Percentiles rank a stretch among this genome's conserved stretches.
Conservation (phyloP, 2,329 filamentous ascomycete genomes). For the Sarocladium oryzae region DNA sequence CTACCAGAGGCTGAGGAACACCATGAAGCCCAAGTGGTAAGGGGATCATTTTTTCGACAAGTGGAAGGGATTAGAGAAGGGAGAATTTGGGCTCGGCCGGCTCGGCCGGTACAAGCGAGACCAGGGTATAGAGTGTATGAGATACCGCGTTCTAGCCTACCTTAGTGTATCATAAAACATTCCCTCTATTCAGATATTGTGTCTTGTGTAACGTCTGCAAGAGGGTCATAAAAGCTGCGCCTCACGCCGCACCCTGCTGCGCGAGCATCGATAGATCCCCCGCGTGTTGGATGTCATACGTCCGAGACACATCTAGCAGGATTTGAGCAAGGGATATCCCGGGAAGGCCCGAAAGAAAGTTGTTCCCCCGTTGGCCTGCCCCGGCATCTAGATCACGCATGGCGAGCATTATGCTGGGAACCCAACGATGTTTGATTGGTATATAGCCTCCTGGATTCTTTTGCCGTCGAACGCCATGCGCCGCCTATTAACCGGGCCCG, state of each 20-base stretch:
- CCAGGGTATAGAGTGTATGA: slow-evolving; percentile 50
- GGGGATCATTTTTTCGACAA: slow-evolving; percentile 26
- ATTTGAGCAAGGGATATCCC: too few relatives aligned
- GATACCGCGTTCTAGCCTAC: slow-evolving; percentile 43
- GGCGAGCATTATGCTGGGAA: too few relatives aligned
- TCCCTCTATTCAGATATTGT: slow-evolving; percentile 28
- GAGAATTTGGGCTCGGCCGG: slow-evolving; percentile 18
- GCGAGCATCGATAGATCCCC: too few relatives aligned
- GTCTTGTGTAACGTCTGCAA: too few relatives aligned
- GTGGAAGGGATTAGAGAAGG: slow-evolving; percentile 25
- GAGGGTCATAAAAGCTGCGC: too few relatives aligned
- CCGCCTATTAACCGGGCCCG: not conserved
- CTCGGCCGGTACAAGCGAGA: slow-evolving; percentile 28
- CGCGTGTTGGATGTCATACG: too few relatives aligned
- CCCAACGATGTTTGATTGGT: not conserved
- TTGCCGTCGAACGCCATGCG: slow-evolving; percentile 3
- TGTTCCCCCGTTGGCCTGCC: too few relatives aligned
- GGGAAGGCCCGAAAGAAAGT: too few relatives aligned
- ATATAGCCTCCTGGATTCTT: not conserved
- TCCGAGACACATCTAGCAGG: too few relatives aligned
- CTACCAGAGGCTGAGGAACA: slow-evolving; percentile 72
- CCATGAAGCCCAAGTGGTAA: slow-evolving; percentile 78
- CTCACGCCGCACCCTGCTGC: too few relatives aligned
- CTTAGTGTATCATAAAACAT: slow-evolving; percentile 47
- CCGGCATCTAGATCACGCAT: too few relatives aligned